Conservation (phyloP, 148 eudicot species). For the Arctostaphylos glauca region DNA sequence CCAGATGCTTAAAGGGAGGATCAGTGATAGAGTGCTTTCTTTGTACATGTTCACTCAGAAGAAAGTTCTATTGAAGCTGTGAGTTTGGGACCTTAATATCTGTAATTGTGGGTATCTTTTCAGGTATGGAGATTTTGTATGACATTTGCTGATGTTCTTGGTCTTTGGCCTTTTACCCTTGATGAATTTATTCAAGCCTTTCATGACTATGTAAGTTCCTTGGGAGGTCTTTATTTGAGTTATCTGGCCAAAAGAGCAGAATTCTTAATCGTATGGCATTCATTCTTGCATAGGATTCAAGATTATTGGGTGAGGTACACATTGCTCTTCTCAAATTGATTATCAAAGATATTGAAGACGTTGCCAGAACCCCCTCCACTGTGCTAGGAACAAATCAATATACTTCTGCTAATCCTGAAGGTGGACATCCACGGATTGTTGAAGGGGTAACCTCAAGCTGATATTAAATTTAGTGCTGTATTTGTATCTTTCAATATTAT, state of each 20-base stretch:
- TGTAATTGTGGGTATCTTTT: conserved; percentile 4
- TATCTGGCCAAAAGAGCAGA: neutral
- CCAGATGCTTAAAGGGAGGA: neutral
- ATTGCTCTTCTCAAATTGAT: conserved; percentile 44
- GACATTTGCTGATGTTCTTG: conserved; percentile 53
- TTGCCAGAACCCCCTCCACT: conserved; percentile 50
- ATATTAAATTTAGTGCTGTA: neutral
- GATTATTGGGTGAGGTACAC: conserved; percentile 54
- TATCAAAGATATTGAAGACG: conserved; percentile 57
- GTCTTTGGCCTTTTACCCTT: conserved; percentile 63
- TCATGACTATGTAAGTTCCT: conserved; percentile 57
- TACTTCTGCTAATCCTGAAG: conserved; percentile 54
- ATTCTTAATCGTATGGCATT: neutral
- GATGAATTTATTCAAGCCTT: conserved; percentile 59
- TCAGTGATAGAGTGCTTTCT: neutral
- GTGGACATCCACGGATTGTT: conserved; percentile 61
- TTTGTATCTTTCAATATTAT: neutral
- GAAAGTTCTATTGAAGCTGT: neutral
- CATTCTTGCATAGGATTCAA: conserved; percentile 40
- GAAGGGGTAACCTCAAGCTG: conserved; percentile 45
- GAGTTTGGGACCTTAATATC: neutral
- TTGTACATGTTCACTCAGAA: conserved; percentile 2
- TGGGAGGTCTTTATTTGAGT: neutral
- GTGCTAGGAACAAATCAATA: conserved; percentile 57
- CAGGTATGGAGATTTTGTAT: conserved; percentile 63